Percentiles rank a stretch among this genome's conserved stretches.
These are phyloP conservation scores for Globisporangium splendens DNA, from an alignment of 352 stramenopile species.

Conservation along the genomic window DNA sequence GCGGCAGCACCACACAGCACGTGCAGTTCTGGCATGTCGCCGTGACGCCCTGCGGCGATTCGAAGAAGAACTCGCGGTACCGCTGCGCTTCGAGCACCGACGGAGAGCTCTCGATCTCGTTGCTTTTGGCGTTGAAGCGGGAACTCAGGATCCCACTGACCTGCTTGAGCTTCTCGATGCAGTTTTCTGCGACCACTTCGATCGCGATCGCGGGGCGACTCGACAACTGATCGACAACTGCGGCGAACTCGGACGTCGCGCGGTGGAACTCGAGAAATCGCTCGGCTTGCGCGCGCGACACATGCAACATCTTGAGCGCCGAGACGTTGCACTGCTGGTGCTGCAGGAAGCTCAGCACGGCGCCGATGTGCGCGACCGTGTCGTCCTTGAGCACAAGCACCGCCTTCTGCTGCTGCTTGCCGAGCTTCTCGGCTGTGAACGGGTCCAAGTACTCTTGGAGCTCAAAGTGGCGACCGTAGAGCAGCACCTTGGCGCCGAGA, in stretches of 20 bases:
- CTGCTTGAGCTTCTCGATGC: slow-evolving; percentile 59
- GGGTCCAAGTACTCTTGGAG: slow-evolving; percentile 82
- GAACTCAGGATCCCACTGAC: slow-evolving; percentile 38
- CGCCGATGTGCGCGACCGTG: slow-evolving; percentile 48
- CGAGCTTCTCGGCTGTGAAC: slow-evolving; percentile 68
- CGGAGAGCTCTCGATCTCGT: slow-evolving; percentile 46
- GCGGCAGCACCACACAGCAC: slow-evolving; percentile 90
- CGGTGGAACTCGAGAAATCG: slow-evolving; percentile 51
- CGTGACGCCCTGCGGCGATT: slow-evolving; percentile 47
- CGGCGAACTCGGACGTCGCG: slow-evolving; percentile 26
- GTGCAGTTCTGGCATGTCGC: slow-evolving; percentile 88
- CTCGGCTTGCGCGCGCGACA: slow-evolving; percentile 43
- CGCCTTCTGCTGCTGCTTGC: slow-evolving; percentile 64
- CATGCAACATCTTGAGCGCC: slow-evolving; percentile 75
- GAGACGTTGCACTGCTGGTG: slow-evolving; percentile 69
- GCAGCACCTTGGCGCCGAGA: slow-evolving; percentile 72
- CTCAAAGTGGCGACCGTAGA: slow-evolving; percentile 83
- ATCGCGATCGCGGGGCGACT: slow-evolving; percentile 51
- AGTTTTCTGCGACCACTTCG: slow-evolving; percentile 73
- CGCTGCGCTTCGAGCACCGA: slow-evolving; percentile 56
- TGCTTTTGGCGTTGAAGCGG: slow-evolving; percentile 36
- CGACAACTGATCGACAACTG: slow-evolving; percentile 35
- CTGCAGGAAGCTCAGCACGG: slow-evolving; percentile 51
- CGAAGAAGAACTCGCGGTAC: slow-evolving; percentile 60
- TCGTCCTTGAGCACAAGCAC: slow-evolving; percentile 58